A percentile compares a stretch with the other conserved stretches of the same genome.
phyloP scores from a whole-genome alignment of 2,329 filamentous ascomycete species.

The Triangularia setosa region DNA sequence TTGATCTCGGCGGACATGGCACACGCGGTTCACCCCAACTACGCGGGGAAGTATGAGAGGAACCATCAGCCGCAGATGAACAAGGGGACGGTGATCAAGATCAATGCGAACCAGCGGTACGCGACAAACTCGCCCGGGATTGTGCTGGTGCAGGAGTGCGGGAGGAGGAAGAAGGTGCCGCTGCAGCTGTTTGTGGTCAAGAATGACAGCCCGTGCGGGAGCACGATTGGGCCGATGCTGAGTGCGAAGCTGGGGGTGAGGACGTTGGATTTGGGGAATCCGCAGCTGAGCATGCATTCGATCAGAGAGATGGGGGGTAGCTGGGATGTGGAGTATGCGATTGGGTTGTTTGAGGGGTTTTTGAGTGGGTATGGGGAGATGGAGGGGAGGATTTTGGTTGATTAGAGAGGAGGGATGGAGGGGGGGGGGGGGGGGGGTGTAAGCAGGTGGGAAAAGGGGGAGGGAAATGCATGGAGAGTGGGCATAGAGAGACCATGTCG shows the following conservation, averaged over 20 bases:
- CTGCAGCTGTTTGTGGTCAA: conserved; percentile 94
- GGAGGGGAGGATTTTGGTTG: conserved; percentile 78
- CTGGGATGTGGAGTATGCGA: conserved; percentile 80
- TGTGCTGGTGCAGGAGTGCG: conserved; percentile 84
- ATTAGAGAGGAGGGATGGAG: conserved; percentile 44
- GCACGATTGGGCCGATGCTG: conserved; percentile 97
- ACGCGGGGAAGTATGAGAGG: conserved; percentile 82
- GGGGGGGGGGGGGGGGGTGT: background rate
- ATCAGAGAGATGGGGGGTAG: conserved; percentile 90
- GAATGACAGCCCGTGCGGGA: conserved; percentile 91
- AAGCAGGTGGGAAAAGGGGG: background rate
- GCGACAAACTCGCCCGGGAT: conserved; percentile 96
- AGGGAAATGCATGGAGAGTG: no score
- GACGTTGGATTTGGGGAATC: conserved; percentile 89
- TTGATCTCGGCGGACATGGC: conserved; percentile 97
- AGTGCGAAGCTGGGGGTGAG: conserved; percentile 80
- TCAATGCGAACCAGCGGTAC: conserved; percentile 97
- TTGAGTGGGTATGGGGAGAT: conserved; percentile 79
- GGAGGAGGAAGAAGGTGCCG: conserved; percentile 69
- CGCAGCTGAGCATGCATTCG: conserved; percentile 94
- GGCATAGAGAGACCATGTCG: no score
- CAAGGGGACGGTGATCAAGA: conserved; percentile 92
- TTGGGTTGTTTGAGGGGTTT: conserved; percentile 83
- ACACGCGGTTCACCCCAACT: conserved; percentile 94
- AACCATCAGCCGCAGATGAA: conserved; percentile 94